phyloP scores from a whole-genome alignment of 225 moss, liverwort and hornwort genomes.

The Asterella californica region DNA sequence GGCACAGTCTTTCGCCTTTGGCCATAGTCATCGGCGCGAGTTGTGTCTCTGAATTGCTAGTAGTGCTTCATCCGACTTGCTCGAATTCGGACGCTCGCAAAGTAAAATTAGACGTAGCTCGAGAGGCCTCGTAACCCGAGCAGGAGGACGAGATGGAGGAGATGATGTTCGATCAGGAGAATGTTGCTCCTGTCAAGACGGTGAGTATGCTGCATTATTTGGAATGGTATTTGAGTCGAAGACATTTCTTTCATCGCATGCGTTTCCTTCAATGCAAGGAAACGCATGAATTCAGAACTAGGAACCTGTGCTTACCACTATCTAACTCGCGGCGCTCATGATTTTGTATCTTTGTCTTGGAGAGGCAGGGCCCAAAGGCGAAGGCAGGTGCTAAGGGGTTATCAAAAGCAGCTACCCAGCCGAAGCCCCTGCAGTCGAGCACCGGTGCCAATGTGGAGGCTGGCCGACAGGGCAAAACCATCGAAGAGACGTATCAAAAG shows the following conservation, averaged over 20 bases:
- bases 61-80: not conserved
- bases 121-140: not conserved
- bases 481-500: slow-evolving; percentile 90
- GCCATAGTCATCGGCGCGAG: too few relatives aligned
- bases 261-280: not conserved
- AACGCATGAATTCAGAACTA: not conserved
- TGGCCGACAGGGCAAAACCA: slow-evolving; percentile 50
- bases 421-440: slow-evolving; percentile 30
- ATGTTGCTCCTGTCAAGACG: slow-evolving; percentile 18
- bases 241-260: not conserved
- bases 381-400: slow-evolving; percentile 17
- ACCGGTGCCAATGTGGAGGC: slow-evolving; percentile 22
- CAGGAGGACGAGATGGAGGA: slow-evolving; percentile 25
- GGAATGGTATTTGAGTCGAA: not conserved
- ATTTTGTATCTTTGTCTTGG: not conserved
- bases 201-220: not conserved
- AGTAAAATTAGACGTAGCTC: not conserved
- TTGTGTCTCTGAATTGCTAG: not conserved
- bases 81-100: not conserved
- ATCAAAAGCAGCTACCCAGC: slow-evolving; percentile 3
- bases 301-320: not conserved
- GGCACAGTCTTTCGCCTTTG: not conserved
- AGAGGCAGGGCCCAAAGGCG: slow-evolving; percentile 25
- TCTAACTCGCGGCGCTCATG: not conserved
- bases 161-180: slow-evolving; percentile 29